Evolutionary conservation across 495 filamentous ascomycete species (phyloP).

Genomic region (Elasticomyces elasticus): DNA sequence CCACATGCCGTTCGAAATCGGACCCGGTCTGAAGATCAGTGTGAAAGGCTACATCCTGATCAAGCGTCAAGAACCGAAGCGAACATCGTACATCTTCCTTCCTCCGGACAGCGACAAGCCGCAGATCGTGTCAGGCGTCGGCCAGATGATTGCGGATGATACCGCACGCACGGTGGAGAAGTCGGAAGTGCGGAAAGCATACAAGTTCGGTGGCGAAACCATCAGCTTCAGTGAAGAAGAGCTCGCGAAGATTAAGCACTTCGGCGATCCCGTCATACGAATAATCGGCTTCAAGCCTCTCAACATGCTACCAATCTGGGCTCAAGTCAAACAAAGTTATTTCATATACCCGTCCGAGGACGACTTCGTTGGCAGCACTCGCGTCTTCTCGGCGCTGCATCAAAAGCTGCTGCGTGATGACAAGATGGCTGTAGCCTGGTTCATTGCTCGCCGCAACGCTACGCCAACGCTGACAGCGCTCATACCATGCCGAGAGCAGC

Average conservation of each 20-base stretch:
- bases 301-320: slow-evolving; percentile 68
- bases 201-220: slow-evolving; percentile 88
- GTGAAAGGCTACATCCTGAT: slow-evolving; percentile 88
- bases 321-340: slow-evolving; percentile 69
- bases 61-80: slow-evolving; percentile 66
- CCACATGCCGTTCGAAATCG: slow-evolving; percentile 75
- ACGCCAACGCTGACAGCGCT: slow-evolving; percentile 70
- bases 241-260: slow-evolving; percentile 60
- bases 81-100: slow-evolving; percentile 77
- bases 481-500: slow-evolving; percentile 57
- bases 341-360: slow-evolving; percentile 95
- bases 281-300: slow-evolving; percentile 91
- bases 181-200: slow-evolving; percentile 76
- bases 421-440: slow-evolving; percentile 83
- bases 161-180: slow-evolving; percentile 68
- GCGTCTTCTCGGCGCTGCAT: slow-evolving; percentile 85
- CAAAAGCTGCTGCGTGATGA: slow-evolving; percentile 68
- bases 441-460: slow-evolving; percentile 69
- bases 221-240: slow-evolving; percentile 80
- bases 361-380: slow-evolving; percentile 77
- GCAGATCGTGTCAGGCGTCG: slow-evolving; percentile 65
- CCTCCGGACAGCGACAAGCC: slow-evolving; percentile 58
- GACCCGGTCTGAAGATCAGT: slow-evolving; percentile 72
- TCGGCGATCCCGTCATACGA: slow-evolving; percentile 72
- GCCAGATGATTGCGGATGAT: slow-evolving; percentile 63